Conservation (phyloP, 495 filamentous ascomycete genomes). For the Lentithecium fluviatile region DNA sequence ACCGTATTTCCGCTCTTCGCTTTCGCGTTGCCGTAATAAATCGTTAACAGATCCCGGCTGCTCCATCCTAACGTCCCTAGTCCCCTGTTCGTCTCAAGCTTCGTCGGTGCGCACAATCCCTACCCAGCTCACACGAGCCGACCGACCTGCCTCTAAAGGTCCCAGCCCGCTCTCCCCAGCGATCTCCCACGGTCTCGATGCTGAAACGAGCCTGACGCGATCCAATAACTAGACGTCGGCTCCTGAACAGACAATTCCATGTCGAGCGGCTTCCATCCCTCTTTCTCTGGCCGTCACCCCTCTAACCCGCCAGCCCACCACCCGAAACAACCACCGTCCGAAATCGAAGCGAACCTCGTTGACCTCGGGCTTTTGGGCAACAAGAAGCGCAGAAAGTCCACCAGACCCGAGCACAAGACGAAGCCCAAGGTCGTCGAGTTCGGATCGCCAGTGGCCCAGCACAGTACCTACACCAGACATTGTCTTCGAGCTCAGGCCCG, state of each 20-base stretch:
- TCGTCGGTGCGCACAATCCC: constrained; percentile 4
- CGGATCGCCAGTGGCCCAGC: constrained; percentile 26
- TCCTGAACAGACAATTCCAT: constrained; percentile 26
- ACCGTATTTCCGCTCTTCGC: too few species aligned
- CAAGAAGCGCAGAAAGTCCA: constrained; percentile 26
- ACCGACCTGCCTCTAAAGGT: constrained; percentile 29
- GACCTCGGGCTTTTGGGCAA: constrained; percentile 34
- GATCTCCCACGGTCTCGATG: constrained; percentile 33
- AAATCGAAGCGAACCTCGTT: constrained; percentile 35
- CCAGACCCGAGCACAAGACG: constrained; percentile 7
- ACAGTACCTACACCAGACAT: constrained; percentile 34
- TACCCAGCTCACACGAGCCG: constrained; percentile 10
- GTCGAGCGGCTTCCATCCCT: constrained; percentile 30
- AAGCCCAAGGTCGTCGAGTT: constrained; percentile 37
- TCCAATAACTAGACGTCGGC: constrained; percentile 20
- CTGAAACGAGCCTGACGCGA: constrained; percentile 39
- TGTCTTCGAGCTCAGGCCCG: constrained; percentile 31
- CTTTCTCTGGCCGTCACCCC: constrained; percentile 9
- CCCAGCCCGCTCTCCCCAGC: constrained; percentile 30
- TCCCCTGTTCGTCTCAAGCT: background rate
- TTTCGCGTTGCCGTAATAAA: too few species aligned
- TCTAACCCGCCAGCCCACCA: constrained; percentile 3
- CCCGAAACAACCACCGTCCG: constrained; percentile 19
- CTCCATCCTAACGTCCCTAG: background rate
- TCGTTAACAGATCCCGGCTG: background rate